A percentile compares a stretch with the other conserved stretches of the same genome.
Evolutionary conservation across 225 moss, liverwort and hornwort genomes (phyloP).

Genomic region (Bryoerythrophyllum caledonicum): DNA sequence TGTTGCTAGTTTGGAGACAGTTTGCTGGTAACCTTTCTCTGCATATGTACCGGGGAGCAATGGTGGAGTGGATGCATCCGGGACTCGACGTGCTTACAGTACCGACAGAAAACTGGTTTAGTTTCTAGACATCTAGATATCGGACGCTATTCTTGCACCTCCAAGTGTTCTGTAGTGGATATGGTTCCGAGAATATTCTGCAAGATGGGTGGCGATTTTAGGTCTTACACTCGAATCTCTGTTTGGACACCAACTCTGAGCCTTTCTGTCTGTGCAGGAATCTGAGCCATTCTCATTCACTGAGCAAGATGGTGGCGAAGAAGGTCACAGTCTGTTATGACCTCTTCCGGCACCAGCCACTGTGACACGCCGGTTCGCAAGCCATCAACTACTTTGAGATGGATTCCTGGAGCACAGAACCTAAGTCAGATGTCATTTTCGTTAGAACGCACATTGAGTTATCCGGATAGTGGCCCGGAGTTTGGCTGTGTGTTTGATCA

Average conservation of each 20-base stretch:
- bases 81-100: background rate
- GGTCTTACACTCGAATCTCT: background rate
- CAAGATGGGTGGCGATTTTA: background rate
- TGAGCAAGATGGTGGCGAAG: conserved; percentile 10
- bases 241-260: background rate
- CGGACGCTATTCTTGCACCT: background rate
- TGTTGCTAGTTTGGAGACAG: background rate
- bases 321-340: background rate
- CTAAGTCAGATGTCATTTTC: too few species aligned
- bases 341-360: background rate
- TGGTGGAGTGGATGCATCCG: background rate
- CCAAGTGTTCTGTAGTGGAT: background rate
- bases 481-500: too few species aligned
- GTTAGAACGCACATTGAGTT: too few species aligned
- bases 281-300: background rate
- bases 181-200: conserved; percentile 15
- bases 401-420: background rate
- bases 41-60: background rate
- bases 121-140: background rate
- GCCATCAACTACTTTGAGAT: background rate
- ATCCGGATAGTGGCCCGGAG: too few species aligned
- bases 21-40: background rate
- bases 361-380: background rate
- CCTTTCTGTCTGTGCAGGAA: background rate
- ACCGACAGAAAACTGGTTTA: background rate